Percentiles rank a stretch among this genome's conserved stretches.
These are phyloP conservation scores for Zygoascus flipseniorum DNA, from an alignment of 805 yeast species.

Conservation along the genomic window DNA sequence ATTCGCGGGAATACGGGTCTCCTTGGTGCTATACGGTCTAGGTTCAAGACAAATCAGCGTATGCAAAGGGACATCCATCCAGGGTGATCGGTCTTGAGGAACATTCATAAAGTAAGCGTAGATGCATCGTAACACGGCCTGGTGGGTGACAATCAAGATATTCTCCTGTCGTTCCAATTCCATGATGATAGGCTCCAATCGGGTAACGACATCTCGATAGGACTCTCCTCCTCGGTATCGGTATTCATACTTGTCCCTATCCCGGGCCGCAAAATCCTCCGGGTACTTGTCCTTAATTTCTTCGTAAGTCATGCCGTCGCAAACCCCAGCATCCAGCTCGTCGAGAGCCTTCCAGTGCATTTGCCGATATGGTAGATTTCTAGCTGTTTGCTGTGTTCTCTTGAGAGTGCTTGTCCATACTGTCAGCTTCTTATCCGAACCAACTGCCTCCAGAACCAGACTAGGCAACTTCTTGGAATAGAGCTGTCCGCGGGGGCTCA, in stretches of 20 bases:
- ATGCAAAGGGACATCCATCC: slow-evolving; percentile 98
- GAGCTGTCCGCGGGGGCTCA: slow-evolving; percentile 74
- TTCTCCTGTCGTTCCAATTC: slow-evolving; percentile 96
- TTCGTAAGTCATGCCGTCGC: slow-evolving; percentile 95
- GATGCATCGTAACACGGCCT: slow-evolving; percentile 91
- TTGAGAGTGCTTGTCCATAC: slow-evolving; percentile 93
- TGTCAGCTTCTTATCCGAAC: slow-evolving; percentile 47
- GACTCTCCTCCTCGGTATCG: slow-evolving; percentile 97
- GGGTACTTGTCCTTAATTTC: slow-evolving; percentile 81
- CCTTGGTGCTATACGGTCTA: slow-evolving; percentile 84
- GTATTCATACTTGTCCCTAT: slow-evolving; percentile 90
- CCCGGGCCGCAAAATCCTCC: slow-evolving; percentile 92
- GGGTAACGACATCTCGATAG: slow-evolving; percentile 86
- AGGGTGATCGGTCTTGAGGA: slow-evolving; percentile 94
- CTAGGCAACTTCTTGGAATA: slow-evolving; percentile 79
- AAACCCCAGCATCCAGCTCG: slow-evolving; percentile 94
- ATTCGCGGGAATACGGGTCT: slow-evolving; percentile 85
- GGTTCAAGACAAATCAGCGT: slow-evolving; percentile 91
- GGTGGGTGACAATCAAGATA: slow-evolving; percentile 92
- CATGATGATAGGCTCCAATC: slow-evolving; percentile 97
- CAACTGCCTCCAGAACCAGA: slow-evolving; percentile 54
- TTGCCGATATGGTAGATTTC: slow-evolving; percentile 68
- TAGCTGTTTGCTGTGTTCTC: slow-evolving; percentile 90
- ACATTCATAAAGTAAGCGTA: slow-evolving; percentile 98
- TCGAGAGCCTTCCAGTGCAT: slow-evolving; percentile 95